Evolutionary conservation across 352 stramenopile genomes (phyloP), one percentile per base, ranked within the genome.

Genomic region (Phytophthora europaea): DNA sequence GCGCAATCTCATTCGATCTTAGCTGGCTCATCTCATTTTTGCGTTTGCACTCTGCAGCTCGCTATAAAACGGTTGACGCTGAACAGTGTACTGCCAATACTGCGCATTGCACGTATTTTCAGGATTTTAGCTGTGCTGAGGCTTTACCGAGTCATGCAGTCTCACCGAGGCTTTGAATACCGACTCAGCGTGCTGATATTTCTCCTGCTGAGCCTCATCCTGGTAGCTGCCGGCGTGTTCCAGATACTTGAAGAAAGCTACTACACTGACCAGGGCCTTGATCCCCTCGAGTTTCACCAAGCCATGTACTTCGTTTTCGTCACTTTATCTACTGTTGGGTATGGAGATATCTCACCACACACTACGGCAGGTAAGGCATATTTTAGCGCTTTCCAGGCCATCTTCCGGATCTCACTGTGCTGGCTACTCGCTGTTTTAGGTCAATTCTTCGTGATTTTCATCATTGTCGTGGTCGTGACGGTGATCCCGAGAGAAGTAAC

Each of bases 261-360:
- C 52, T 88, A 89, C 63, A 61, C 61, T 6, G 71, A 80, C 4
- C 67, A 85, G 22, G 70, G 62, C 2, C 52, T 67, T 2, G 52
- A 65, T 4, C 62, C 61, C 34, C 75, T 90, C 34, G n/a, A 85
- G 61, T 90, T 92, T 59, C 84, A 90, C 72, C 70, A 88, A 68
- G 81, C 81, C 16, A 75, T 92, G 57, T 90, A 92, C 63, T 92
- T 90, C 53, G 82, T 92, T 22, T 89, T 92, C 52, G 84, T 90
- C 31, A 92, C 84, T 4, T 72, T 92, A 18, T 82, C 82, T 0
- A 92, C 84, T 1, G 84, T 92, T 45, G 84, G 84, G 26, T 92
- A 87, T 57, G 82, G 82, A 9, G 84, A 90, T 47, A 90, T 92
- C 28, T 81, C 81, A 4, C 82, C 84, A 12, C 73, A 79, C 18